Evolutionary conservation across 1,139 yeast genomes (phyloP).

Genomic region (Pichia sp.): DNA sequence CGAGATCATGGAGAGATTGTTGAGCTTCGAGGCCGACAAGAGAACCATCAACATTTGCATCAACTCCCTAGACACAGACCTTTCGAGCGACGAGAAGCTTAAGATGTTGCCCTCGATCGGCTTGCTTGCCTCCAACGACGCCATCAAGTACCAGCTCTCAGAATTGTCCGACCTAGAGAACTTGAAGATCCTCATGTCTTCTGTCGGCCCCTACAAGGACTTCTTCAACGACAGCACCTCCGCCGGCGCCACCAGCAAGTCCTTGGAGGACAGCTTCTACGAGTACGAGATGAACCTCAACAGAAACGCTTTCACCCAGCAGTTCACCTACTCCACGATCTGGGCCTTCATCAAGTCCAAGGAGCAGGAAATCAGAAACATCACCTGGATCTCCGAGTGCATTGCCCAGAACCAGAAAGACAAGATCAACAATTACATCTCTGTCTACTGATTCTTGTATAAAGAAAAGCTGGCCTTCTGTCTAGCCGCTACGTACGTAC

Average conservation of each 20-base stretch:
- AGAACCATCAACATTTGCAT: constrained; percentile 87
- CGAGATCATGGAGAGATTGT: constrained; percentile 72
- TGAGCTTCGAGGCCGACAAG: constrained; percentile 92
- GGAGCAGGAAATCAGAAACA: constrained; percentile 94
- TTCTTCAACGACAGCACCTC: constrained; percentile 54
- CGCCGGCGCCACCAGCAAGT: constrained; percentile 42
- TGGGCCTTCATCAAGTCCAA: constrained; percentile 97
- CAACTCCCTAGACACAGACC: constrained; percentile 81
- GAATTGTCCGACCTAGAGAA: constrained; percentile 83
- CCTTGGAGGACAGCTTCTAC: constrained; percentile 91
- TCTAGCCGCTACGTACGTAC: background rate
- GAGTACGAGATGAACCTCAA: constrained; percentile 88
- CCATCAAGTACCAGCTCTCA: constrained; percentile 65
- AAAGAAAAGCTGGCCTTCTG: background rate
- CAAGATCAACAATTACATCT: constrained; percentile 71
- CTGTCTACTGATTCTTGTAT: constrained; percentile 49
- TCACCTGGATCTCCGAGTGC: constrained; percentile 99
- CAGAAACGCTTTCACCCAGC: constrained; percentile 92
- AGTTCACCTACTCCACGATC: constrained; percentile 81
- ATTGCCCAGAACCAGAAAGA: constrained; percentile 84
- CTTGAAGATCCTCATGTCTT: constrained; percentile 66
- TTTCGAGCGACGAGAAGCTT: constrained; percentile 64
- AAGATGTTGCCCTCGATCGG: constrained; percentile 79
- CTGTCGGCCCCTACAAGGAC: constrained; percentile 68
- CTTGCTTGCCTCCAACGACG: constrained; percentile 56